Base-by-base conservation (phyloP, 345 rosid species). In the Populus tremula region DNA sequence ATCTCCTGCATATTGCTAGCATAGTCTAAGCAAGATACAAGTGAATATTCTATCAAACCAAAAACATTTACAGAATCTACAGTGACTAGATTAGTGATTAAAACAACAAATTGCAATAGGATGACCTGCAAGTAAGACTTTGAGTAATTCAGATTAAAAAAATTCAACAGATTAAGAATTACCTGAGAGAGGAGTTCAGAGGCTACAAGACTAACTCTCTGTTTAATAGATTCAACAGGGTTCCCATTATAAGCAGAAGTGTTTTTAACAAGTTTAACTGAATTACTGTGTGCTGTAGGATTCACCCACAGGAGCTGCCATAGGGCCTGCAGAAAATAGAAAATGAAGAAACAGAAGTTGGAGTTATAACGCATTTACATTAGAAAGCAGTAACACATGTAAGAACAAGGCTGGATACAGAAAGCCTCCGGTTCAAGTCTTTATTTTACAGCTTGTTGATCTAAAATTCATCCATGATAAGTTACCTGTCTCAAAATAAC, bases 131-230 rank as follows among this genome's bases (percentile, higher is more conserved):
- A 72, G 31, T 16, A 39, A 53, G 38, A 63, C 35, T 25, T 33
- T 50, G 21, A 41, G 67, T 53, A 11, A 71, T 16, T 41, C 41
- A 31, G 49, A 67, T 38, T 6, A 18, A 33, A 13, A 10, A 38
- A 21, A 27, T 33, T 53, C 43, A 67, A 10, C 68, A 82, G 20
- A 69, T 21, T 10, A 23, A 65, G 69, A 69, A 64, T 50, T 81
- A 94, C 99, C 99, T 94, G 98, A 49, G 97, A 90, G 69, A 96
- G 97, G 77, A 96, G 90, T 87, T 92, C 95, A 72, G 98, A 89
- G 72, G 89, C 94, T 67, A 86, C 95, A 85, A 81, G 76, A 84
- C 90, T 85, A 76, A 91, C 97, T 89, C 90, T 90, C 74, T 82
- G 81, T 79, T 92, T 93, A 79, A 92, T 85, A 71, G 80, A 85